Evolutionary conservation across 768 basidiomycete species (phyloP).

Genomic region (Sistotremastrum suecicum): DNA sequence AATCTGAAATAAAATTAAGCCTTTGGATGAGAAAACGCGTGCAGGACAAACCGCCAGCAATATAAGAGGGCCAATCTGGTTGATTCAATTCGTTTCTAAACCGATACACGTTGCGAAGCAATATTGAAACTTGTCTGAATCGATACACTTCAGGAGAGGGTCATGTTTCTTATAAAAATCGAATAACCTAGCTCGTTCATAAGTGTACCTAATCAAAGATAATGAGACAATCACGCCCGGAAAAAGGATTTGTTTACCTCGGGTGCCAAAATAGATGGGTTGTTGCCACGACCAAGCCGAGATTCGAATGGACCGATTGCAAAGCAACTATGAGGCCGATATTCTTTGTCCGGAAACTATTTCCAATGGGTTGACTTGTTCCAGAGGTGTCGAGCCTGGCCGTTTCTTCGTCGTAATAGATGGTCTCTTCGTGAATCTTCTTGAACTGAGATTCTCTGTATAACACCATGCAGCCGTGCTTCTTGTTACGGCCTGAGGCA

Average conservation of each 20-base stretch:
- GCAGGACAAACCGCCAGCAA: constrained; percentile 59
- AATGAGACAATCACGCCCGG: not conserved
- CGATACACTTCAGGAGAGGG: not conserved
- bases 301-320: constrained; percentile 22
- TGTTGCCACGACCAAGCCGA: constrained; percentile 61
- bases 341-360: constrained; percentile 63
- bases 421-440: constrained; percentile 27
- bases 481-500: constrained; percentile 59
- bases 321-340: constrained; percentile 67
- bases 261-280: constrained; percentile 97
- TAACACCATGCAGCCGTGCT: constrained; percentile 77
- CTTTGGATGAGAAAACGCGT: not conserved
- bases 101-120: constrained; percentile 45
- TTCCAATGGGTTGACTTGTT: constrained; percentile 27
- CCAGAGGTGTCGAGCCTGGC: constrained; percentile 25
- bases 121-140: constrained; percentile 59
- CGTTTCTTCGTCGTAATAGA: constrained; percentile 58
- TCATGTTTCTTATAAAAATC: constrained; percentile 1
- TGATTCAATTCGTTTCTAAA: constrained; percentile 36
- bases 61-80: constrained; percentile 59
- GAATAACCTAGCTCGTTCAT: constrained; percentile 63
- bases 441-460: constrained; percentile 42
- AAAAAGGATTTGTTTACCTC: constrained; percentile 25
- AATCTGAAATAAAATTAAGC: constrained; percentile 38
- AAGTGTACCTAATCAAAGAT: constrained; percentile 39